Conservation (phyloP, 768 basidiomycete genomes). For the Hysterangium stoloniferum region DNA sequence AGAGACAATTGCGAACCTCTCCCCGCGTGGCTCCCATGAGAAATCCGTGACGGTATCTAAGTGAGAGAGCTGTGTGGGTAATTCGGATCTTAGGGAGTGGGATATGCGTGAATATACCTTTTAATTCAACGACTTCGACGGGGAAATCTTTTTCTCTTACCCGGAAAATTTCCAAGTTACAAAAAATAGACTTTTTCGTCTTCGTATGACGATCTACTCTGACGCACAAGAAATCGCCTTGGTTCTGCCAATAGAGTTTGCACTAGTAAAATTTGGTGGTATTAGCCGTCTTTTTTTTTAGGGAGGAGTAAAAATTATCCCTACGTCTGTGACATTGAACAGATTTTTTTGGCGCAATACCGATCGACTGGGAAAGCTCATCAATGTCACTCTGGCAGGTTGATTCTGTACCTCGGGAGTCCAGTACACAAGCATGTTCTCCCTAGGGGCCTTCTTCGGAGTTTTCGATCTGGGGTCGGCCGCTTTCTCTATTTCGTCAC, state of each 20-base stretch:
- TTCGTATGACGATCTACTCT: constrained; percentile 99
- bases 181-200: constrained; percentile 96
- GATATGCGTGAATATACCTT: constrained; percentile 46
- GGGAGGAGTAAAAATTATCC: constrained; percentile 24
- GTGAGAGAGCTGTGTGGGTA: constrained; percentile 6
- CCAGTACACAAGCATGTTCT: constrained; percentile 97
- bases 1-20: constrained; percentile 92
- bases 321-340: constrained; percentile 94
- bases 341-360: constrained; percentile 91
- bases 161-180: constrained; percentile 96
- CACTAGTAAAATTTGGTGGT: constrained; percentile 50
- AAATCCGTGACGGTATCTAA: constrained; percentile 91
- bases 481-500: constrained; percentile 57
- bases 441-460: constrained; percentile 52
- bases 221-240: constrained; percentile 96
- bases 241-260: constrained; percentile 97
- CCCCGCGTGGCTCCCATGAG: constrained; percentile 98
- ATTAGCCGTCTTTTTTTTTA: constrained; percentile 1
- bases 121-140: constrained; percentile 94
- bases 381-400: constrained; percentile 91
- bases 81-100: constrained; percentile 5
- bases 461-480: constrained; percentile 35
- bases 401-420: constrained; percentile 94
- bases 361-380: constrained; percentile 78
- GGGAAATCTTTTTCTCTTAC: constrained; percentile 96